These are phyloP conservation scores for Saccharomyces hybrid DNA, from an alignment of 1,139 yeast species.

Conservation along the genomic window DNA sequence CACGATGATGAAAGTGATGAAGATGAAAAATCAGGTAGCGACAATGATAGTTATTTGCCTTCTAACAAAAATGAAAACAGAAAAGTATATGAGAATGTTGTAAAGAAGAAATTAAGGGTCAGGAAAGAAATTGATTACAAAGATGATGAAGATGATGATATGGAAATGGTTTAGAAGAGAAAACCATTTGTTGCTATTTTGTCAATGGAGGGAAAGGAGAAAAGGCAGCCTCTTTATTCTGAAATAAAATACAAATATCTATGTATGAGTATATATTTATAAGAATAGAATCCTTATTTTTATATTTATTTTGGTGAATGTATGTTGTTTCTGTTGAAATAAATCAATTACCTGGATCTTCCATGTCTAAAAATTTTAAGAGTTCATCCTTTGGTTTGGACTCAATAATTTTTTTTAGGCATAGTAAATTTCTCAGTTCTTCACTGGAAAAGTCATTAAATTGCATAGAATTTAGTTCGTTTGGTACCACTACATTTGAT, in stretches of 20 bases:
- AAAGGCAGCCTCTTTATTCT: background rate
- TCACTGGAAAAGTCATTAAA: slow-evolving; percentile 13
- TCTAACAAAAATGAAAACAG: background rate
- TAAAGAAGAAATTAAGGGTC: slow-evolving; percentile 42
- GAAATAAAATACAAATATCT: background rate
- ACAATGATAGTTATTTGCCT: background rate
- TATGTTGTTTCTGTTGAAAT: background rate
- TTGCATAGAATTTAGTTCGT: slow-evolving; percentile 9
- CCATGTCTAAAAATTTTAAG: slow-evolving; percentile 44
- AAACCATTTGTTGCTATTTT: slow-evolving; percentile 6
- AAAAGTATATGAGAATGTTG: slow-evolving; percentile 18
- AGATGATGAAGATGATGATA: slow-evolving; percentile 32
- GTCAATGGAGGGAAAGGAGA: background rate
- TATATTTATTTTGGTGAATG: slow-evolving; percentile 1
- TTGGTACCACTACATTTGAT: slow-evolving; percentile 7
- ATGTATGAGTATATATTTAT: background rate
- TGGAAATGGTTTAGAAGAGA: slow-evolving; percentile 22
- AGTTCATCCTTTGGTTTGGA: slow-evolving; percentile 64
- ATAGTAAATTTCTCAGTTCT: slow-evolving; percentile 47
- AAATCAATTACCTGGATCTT: background rate
- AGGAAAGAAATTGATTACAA: slow-evolving; percentile 38
- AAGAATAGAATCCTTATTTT: background rate
- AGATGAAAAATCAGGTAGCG: background rate
- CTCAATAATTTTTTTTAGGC: slow-evolving; percentile 54
- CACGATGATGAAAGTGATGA: slow-evolving; percentile 1